A percentile compares a stretch with the other conserved stretches of the same genome.
Evolutionary conservation across 345 rosid genomes (phyloP).

Genomic region (Nephelium lappaceum): DNA sequence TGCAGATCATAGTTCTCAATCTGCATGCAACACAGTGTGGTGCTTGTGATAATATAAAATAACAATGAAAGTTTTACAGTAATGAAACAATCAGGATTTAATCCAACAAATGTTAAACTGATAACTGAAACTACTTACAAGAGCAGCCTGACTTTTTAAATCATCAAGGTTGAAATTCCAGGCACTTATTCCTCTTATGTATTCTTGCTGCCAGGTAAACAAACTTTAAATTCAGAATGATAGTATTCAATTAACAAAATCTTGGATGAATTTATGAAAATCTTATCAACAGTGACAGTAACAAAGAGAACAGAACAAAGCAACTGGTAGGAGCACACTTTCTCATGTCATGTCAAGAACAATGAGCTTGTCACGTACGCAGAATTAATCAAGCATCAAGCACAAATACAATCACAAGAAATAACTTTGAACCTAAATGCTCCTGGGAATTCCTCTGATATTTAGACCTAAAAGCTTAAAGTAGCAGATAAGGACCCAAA

Average conservation of each 20-base stretch:
- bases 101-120: slow-evolving; percentile 2
- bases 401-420: not conserved
- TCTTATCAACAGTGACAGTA: not conserved
- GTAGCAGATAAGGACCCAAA: not conserved
- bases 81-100: not conserved
- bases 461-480: not conserved
- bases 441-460: not conserved
- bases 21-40: slow-evolving; percentile 54
- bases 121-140: slow-evolving; percentile 50
- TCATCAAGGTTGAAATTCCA: slow-evolving; percentile 99
- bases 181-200: slow-evolving; percentile 89
- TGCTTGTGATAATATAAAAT: slow-evolving; percentile 14
- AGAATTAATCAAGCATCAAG: not conserved
- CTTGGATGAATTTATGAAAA: not conserved
- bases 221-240: slow-evolving; percentile 18
- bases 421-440: not conserved
- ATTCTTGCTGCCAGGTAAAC: slow-evolving; percentile 79
- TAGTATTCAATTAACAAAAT: slow-evolving; percentile 12
- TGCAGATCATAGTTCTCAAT: slow-evolving; percentile 66
- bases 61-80: not conserved
- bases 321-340: not conserved
- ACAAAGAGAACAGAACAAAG: not conserved
- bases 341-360: not conserved
- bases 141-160: slow-evolving; percentile 90
- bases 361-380: not conserved